Percentiles rank a stretch among this genome's conserved stretches.
These are phyloP conservation scores for Tolypocladium tropicale DNA, from an alignment of 2,329 filamentous ascomycete genomes.

Conservation along the genomic window DNA sequence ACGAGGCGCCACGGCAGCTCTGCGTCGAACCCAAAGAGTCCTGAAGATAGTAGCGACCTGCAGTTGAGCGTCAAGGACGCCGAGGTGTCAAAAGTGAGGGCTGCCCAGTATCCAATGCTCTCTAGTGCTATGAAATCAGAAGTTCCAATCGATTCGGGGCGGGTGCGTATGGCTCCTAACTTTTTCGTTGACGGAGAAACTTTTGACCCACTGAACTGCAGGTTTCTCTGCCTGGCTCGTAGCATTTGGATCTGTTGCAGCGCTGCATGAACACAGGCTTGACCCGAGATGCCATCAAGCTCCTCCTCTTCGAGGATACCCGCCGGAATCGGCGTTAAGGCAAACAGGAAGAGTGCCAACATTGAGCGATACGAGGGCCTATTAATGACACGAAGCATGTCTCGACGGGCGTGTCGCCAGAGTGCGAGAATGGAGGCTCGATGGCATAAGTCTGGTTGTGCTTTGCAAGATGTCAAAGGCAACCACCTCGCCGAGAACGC, in stretches of 20 bases:
- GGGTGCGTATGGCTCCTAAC: slow-evolving; percentile 10
- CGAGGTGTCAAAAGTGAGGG: slow-evolving; percentile 30
- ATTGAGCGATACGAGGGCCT: slow-evolving; percentile 29
- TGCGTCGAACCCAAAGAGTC: slow-evolving; percentile 20
- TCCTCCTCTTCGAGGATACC: slow-evolving; percentile 30
- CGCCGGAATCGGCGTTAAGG: slow-evolving; percentile 26
- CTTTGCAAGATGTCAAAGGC: slow-evolving; percentile 8
- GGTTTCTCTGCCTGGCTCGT: slow-evolving; percentile 25
- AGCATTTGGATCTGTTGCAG: slow-evolving; percentile 29
- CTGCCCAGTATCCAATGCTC: slow-evolving; percentile 29
- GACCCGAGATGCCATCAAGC: slow-evolving; percentile 25
- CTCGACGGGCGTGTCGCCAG: slow-evolving; percentile 25
- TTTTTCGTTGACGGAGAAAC: slow-evolving; percentile 16
- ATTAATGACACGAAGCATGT: slow-evolving; percentile 30
- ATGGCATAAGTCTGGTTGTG: slow-evolving; percentile 4
- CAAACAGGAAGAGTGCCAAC: slow-evolving; percentile 27
- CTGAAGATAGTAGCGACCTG: slow-evolving; percentile 26
- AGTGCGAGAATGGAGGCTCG: slow-evolving; percentile 11
- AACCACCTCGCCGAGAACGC: slow-evolving; percentile 20
- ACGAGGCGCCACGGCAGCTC: slow-evolving; percentile 19
- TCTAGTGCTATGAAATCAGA: slow-evolving; percentile 25
- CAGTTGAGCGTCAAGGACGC: slow-evolving; percentile 29
- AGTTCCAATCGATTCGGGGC: slow-evolving; percentile 15
- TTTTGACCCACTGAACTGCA: slow-evolving; percentile 29
- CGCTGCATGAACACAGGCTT: slow-evolving; percentile 28